phyloP scores from a whole-genome alignment of 75 land plant genomes.

The Larix kaempferi region DNA sequence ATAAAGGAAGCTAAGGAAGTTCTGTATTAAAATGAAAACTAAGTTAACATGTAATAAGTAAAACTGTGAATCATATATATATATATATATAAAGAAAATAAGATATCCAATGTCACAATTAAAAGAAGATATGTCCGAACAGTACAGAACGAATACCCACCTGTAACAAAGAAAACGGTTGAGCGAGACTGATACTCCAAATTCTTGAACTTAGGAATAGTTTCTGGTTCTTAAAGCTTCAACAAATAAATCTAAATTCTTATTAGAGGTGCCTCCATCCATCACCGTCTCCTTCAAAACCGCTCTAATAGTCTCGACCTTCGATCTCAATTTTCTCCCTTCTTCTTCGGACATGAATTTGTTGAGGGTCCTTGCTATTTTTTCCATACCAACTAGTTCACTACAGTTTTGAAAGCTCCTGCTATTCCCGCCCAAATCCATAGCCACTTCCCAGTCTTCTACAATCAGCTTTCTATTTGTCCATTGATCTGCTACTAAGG shows the following conservation, averaged over 20 bases:
- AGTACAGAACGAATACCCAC: too few relatives aligned
- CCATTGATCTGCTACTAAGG: conserved; percentile 45
- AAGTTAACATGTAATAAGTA: too few relatives aligned
- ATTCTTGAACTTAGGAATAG: too few relatives aligned
- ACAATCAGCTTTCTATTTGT: conserved; percentile 46
- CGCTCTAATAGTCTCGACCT: background rate
- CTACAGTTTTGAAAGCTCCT: background rate
- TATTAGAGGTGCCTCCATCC: too few relatives aligned
- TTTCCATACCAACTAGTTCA: background rate
- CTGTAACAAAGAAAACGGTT: too few relatives aligned
- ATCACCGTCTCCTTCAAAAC: background rate
- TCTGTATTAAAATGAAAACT: too few relatives aligned
- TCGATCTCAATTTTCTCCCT: background rate
- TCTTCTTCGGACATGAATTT: background rate
- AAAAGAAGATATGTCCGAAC: too few relatives aligned
- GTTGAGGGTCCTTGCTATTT: background rate
- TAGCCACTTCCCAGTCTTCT: conserved; percentile 40
- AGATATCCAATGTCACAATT: too few relatives aligned
- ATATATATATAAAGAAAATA: too few relatives aligned
- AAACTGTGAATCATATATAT: too few relatives aligned
- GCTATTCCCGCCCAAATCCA: conserved; percentile 13
- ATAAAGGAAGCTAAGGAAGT: too few relatives aligned
- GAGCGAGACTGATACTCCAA: too few relatives aligned
- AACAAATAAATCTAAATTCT: background rate
- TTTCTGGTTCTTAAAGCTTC: background rate